Base-by-base conservation (phyloP, 2,329 filamentous ascomycete species). In the Aspergillus brunneoviolaceus region DNA sequence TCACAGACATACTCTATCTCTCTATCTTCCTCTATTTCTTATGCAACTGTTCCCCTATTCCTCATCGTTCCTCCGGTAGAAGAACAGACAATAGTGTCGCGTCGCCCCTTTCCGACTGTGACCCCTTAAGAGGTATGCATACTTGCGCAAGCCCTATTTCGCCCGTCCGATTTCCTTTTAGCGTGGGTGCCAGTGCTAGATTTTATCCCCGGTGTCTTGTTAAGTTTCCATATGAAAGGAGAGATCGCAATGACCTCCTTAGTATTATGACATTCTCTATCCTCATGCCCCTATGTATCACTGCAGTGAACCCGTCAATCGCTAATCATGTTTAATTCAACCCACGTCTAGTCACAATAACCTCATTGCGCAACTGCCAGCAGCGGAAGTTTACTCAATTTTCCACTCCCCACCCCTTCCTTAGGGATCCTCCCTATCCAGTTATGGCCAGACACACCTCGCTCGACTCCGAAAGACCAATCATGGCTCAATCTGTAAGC, bases 381-480 rank as follows among this genome's bases (percentile, higher is more conserved):
- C 39, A 21, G 14, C 29, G n/a, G 29, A 29, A 54, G 29, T 29
- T 47, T 52, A 48, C 19, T 33, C 25, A 48, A 29, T 4, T n/a
- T 55, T 48, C 35, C 23, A 29, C 14, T 16, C 47, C 19, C 27
- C 27, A 2, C 27, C 7, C 27, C 7, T 29, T 29, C 9, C 27
- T 9, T 29, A 9, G 9, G 19, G 39, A 21, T 21, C 56, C 12
- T 16, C 11, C n/a, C 39, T 19, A 19, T 16, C 39, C 14, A 42
- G 58, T 58, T 33, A 77, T 77, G 75, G 69, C 74, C 55, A 73
- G 76, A 63, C 75, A 76, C 52, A 67, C 69, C 33, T 84, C 82
- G 56, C 71, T 84, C 12, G 82, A 85, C 56, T 85, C 82, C 45
- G 79, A 82, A 66, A 75, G 82, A 57, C 82, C 82, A 53, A 85